These are phyloP conservation scores for Coprinopsis sp. DNA, from an alignment of 768 basidiomycete genomes.

Conservation along the genomic window DNA sequence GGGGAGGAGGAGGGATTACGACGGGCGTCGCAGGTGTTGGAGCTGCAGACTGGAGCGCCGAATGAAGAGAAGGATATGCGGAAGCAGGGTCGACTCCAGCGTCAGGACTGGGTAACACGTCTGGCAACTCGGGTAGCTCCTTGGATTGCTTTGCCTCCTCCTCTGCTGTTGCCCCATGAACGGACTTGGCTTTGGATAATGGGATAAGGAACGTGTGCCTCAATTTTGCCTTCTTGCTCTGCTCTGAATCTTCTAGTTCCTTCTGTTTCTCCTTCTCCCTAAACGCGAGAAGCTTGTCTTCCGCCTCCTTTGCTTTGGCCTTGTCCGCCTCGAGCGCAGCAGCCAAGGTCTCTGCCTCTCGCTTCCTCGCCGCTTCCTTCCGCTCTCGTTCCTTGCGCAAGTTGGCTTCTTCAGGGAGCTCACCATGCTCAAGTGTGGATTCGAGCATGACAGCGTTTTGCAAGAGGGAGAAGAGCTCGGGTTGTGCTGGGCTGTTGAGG, in stretches of 20 bases:
- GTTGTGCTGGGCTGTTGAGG: conserved; percentile 42
- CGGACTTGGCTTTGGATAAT: conserved; percentile 22
- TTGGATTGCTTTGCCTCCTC: conserved; percentile 4
- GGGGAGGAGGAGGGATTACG: neutral
- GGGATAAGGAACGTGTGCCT: conserved; percentile 33
- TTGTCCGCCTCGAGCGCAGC: conserved; percentile 2
- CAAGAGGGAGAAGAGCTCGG: conserved; percentile 51
- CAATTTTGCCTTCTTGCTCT: conserved; percentile 19
- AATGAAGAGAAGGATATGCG: too few relatives aligned
- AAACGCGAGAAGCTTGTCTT: conserved; percentile 10
- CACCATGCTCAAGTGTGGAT: conserved; percentile 45
- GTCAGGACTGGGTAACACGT: neutral
- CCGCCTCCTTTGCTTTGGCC: conserved; percentile 8
- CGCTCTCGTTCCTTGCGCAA: conserved; percentile 14
- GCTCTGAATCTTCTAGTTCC: conserved; percentile 17
- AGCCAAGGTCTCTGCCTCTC: conserved; percentile 13
- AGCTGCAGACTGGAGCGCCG: neutral
- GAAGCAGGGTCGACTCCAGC: neutral
- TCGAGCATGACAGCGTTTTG: conserved; percentile 59
- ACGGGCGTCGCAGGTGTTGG: neutral
- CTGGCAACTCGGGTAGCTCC: conserved; percentile 1
- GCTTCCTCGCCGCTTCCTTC: conserved; percentile 15
- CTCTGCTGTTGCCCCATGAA: conserved; percentile 10
- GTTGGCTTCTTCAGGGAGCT: conserved; percentile 34
- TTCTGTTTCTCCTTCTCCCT: conserved; percentile 11